These are phyloP conservation scores for Phialophora tarda DNA, from an alignment of 2,329 filamentous ascomycete species.

Conservation along the genomic window DNA sequence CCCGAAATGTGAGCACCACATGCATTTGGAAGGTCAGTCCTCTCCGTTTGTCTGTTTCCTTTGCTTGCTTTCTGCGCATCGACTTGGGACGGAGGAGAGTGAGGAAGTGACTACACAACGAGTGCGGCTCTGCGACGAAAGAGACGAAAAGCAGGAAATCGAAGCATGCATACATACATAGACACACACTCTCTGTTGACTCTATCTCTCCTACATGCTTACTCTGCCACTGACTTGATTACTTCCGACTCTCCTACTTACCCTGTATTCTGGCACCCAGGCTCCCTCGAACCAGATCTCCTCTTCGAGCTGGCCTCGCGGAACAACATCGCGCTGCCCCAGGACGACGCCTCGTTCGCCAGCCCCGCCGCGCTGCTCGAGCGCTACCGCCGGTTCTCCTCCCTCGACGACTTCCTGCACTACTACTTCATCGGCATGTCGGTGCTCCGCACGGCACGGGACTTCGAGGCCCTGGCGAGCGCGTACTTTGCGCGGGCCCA, in stretches of 20 bases:
- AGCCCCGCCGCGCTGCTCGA: slow-evolving; percentile 64
- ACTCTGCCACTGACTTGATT: no score
- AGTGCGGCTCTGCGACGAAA: no score
- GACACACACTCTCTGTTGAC: background rate
- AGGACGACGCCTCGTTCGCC: slow-evolving; percentile 65
- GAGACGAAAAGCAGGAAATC: no score
- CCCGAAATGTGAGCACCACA: slow-evolving; percentile 82
- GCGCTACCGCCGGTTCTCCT: slow-evolving; percentile 71
- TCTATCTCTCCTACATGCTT: background rate
- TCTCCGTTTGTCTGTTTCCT: background rate
- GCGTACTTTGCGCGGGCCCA: slow-evolving; percentile 72
- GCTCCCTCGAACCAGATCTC: slow-evolving; percentile 69
- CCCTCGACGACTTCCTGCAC: slow-evolving; percentile 73
- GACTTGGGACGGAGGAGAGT: background rate
- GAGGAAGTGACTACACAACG: background rate
- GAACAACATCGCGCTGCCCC: slow-evolving; percentile 68
- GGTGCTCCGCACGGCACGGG: slow-evolving; percentile 66
- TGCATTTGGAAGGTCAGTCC: slow-evolving; percentile 71
- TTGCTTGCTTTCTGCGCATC: background rate
- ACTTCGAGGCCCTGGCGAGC: slow-evolving; percentile 75
- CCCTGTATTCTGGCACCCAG: slow-evolving; percentile 2
- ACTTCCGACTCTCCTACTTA: background rate
- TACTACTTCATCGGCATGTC: slow-evolving; percentile 82
- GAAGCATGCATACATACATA: background rate
- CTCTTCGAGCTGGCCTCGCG: slow-evolving; percentile 71